Evolutionary conservation across 805 yeast species (phyloP), one percentile per base, ranked within the genome.

Genomic region (Wickerhamiella dianesei): DNA sequence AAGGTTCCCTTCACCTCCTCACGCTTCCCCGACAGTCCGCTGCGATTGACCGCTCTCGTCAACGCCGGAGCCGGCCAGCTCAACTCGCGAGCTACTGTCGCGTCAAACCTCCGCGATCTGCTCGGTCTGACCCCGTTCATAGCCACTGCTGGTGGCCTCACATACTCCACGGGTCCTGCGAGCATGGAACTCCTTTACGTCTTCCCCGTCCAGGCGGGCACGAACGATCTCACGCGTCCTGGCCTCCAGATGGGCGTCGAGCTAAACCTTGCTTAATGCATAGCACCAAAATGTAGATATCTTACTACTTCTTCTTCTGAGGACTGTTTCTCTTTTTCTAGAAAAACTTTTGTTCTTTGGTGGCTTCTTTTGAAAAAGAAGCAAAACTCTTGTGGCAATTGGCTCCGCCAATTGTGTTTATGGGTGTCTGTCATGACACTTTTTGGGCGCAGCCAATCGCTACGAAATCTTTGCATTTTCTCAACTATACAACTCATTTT

Each of bases 201-300:
- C 3, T 57, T 77, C 17, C 87, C 88, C 1, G 50, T 80, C 36
- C 66, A 71, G 17, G 64, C 71, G 0, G 71, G 70, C 48, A 63
- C 65, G 2, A 60, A 67, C 21, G 82, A 74, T 51, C 55, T 66
- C 3, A 57, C 68, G 9, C 68, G 77, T 48, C 74, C 74, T 44
- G 85, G 85, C 0, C 60, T 80, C 29, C 80, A 77, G 57, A 71
- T 75, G 50, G 81, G 81, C 25, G 66, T 76, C 40, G 80, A 80
- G 4, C 56, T 77, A 49, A 6, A 4, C 21, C 20, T 21, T 20
- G 16, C 42, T 25, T 25, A 25, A 25, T n/a, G n/a, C n/a, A n/a
- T n/a, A n/a, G n/a, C n/a, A n/a, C n/a, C n/a, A n/a, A n/a, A n/a
- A n/a, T n/a, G n/a, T n/a, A n/a, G n/a, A n/a, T n/a, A n/a, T n/a